These are phyloP conservation scores for Podaxis sp. DNA, from an alignment of 768 basidiomycete species.

Conservation along the genomic window DNA sequence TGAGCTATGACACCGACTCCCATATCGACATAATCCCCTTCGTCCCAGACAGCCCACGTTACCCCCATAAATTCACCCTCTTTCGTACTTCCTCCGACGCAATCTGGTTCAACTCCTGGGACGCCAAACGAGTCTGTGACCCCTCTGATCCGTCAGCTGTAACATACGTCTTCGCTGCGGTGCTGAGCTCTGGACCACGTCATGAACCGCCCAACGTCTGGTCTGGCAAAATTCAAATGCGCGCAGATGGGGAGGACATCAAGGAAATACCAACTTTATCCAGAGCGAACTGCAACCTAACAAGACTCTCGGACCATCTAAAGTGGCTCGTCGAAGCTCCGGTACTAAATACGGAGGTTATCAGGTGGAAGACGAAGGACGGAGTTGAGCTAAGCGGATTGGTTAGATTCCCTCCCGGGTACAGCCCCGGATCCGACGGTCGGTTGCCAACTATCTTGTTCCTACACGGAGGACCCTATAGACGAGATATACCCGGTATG, in stretches of 20 bases:
- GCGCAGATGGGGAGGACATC: conserved; percentile 9
- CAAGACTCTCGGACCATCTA: conserved; percentile 27
- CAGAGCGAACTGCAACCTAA: background rate
- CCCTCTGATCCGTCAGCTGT: conserved; percentile 16
- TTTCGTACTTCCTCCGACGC: conserved; percentile 28
- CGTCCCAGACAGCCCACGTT: background rate
- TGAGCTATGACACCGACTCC: conserved; percentile 38
- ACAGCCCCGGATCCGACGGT: conserved; percentile 3
- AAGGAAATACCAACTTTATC: background rate
- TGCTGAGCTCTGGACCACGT: conserved; percentile 27
- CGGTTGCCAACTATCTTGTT: conserved; percentile 3
- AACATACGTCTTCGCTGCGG: conserved; percentile 24
- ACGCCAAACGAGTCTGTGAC: conserved; percentile 20
- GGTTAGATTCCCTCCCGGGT: conserved; percentile 26
- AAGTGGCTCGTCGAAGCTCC: conserved; percentile 27
- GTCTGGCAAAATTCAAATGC: conserved; percentile 21
- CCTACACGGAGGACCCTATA: conserved; percentile 9
- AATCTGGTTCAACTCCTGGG: conserved; percentile 35
- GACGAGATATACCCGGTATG: conserved; percentile 25
- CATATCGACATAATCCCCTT: conserved; percentile 28
- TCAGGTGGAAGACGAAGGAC: conserved; percentile 26
- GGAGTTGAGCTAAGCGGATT: conserved; percentile 26
- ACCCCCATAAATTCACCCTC: conserved; percentile 18
- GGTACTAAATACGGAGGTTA: conserved; percentile 20
- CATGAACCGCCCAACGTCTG: conserved; percentile 33